Evolutionary conservation across 1,284 basidiomycete genomes (phyloP), one percentile per base, ranked within the genome.

Genomic region (Trametes hirsuta): DNA sequence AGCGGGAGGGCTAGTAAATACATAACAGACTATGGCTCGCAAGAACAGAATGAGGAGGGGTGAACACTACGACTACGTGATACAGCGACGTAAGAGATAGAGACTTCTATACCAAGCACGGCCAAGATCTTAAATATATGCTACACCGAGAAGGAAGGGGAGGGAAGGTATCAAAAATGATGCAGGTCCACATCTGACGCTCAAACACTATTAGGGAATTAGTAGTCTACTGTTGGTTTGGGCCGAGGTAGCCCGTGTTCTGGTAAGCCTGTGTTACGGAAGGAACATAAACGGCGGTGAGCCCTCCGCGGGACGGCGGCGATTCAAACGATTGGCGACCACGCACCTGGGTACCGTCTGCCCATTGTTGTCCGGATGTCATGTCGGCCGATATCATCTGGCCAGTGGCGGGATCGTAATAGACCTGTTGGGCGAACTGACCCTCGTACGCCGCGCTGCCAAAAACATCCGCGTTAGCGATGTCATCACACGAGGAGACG

Each of bases 361-460:
- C 47, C 64, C 64, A 66, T 45, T 65, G 63, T 44, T 58, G 56
- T 37, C 42, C 57, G 24, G 39, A 40, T 21, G 63, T 58, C 21
- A 49, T 40, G 24, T 63, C 59, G 42, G 47, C 58, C 36, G 64
- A 41, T 22, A 63, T 56, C 59, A 63, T 61, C 30, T 61, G 59
- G 18, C 62, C 64, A 36, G 53, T 59, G 30, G 49, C 21, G 35
- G 52, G 62, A 55, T 66, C 64, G 36, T 55, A 59, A 48, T 46
- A 59, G 47, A 61, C 37, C 53, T 66, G 61, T 42, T 49, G 51
- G n/a, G 50, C 40, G 49, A 52, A 66, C 35, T 66, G 62, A 18
- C 53, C 59, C 8, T 36, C 53, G 36, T 55, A 65, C 24, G 58
- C 25, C n/a, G 58, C 48, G 21, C 63, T 65, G 41, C 12, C 15